Evolutionary conservation across 2,329 filamentous ascomycete genomes (phyloP), one percentile per base, ranked within the genome.

Genomic region (Myriosclerotinia scirpicola): DNA sequence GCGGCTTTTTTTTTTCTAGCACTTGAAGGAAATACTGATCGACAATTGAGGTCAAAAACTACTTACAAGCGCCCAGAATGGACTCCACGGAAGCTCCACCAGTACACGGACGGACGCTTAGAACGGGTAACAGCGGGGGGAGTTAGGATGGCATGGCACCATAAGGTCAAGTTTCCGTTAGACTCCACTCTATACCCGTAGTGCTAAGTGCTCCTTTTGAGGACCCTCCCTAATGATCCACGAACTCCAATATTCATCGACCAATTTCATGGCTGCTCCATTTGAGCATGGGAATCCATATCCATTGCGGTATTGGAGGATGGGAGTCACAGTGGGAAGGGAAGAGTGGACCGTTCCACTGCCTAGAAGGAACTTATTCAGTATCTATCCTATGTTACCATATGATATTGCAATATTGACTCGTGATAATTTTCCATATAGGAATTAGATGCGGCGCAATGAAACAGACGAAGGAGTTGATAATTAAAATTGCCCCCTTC

Each of bases 301-400:
- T 60, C 42, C 42, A 12, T 48, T 34, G 56, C 26, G 42, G 20
- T 17, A 48, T 12, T 22, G 14, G 44, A n/a, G 38, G 15, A 30
- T 17, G 14, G 34, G 46, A 61, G 58, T 61, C 58, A 50, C 44
- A 61, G 58, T 50, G 58, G 58, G n/a, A 44, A 50, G n/a, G 5
- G 58, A 50, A 44, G 58, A 61, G 34, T 60, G 38, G 34, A 11
- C 44, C 34, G 4, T 48, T 38, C 44, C n/a, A 60, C 12, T n/a
- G 56, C 56, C 12, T 34, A 30, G n/a, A 60, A 48, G 14, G 14
- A 26, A 50, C 30, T 50, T 50, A 26, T 61, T 40, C 44, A 50
- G n/a, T 5, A 17, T 26, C 8, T 36, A 3, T 60, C 12, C 44
- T 50, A 22, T 36, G 4, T 38, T 50, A 14, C 44, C 44, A 50